Evolutionary conservation across 73 alveolate species (phyloP).

Genomic region (Blepharisma stoltei): DNA sequence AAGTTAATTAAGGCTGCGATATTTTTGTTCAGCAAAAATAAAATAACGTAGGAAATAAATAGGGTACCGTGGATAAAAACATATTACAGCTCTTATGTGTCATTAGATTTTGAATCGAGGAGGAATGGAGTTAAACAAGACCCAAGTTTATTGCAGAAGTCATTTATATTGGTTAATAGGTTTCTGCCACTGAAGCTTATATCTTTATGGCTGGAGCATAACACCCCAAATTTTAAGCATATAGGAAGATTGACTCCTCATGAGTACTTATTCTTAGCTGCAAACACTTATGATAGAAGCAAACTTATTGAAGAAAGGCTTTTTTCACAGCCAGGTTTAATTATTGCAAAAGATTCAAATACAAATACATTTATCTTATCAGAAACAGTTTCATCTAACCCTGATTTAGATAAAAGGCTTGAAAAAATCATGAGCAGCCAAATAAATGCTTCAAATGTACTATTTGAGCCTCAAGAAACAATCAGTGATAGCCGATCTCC

Average conservation of each 20-base stretch:
- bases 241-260: conserved; percentile 2
- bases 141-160: neutral
- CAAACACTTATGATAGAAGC: neutral
- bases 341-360: neutral
- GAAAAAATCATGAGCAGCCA: neutral
- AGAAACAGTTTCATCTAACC: neutral
- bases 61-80: neutral
- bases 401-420: neutral
- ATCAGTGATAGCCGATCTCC: neutral
- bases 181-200: conserved; percentile 11
- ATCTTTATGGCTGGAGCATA: neutral
- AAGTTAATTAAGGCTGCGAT: neutral
- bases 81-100: neutral
- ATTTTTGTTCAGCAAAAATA: neutral
- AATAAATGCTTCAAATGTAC: neutral
- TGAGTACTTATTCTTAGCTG: neutral
- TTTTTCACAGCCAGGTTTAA: neutral
- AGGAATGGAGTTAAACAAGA: neutral
- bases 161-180: neutral
- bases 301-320: neutral
- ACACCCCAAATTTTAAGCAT: neutral
- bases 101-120: neutral
- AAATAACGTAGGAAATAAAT: neutral
- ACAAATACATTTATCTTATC: neutral
- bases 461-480: neutral